Evolutionary conservation across 1,284 basidiomycete genomes (phyloP), one percentile per base, ranked within the genome.

Genomic region (Ceratobasidium sp.): DNA sequence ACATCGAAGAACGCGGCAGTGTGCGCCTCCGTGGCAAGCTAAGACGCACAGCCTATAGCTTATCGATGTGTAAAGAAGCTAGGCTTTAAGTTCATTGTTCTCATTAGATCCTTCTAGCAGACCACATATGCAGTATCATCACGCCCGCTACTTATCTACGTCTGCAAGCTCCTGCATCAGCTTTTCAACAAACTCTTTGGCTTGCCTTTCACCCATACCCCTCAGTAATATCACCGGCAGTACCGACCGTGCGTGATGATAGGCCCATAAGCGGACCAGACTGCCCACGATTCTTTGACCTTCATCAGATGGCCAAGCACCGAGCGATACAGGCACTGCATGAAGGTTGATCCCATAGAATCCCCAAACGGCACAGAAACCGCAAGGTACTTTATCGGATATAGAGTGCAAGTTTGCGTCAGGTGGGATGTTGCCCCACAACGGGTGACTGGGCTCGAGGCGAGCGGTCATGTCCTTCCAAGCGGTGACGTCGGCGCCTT

Each of bases 221-320:
- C 33, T 33, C 4, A 33, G 33, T 33, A 33, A 33, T 33, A 33
- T 33, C 4, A 33, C 33, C 33, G 4, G 33, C 33, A 33, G 33
- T 33, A 33, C 33, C 33, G 33, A 33, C 33, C 33, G 40, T 12
- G 58, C 23, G 10, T 51, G 20, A 42, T 60, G 42, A 12, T 49
- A 63, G 5, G 23, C 12, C 53, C 61, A 64, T 13, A 73, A 18
- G 6, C 71, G 20, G 10, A 44, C 28, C 15, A 73, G 18, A 13
- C 42, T 42, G 10, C 71, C 71, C 23, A 73, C 7, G 3, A 63
- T 63, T 26, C 15, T 23, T 51, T 63, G 58, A 23, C 33, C 40
- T 33, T 73, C 71, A 9, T 73, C 71, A 1, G 42, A 7, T 0
- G 39, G 58, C 71, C 71, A 73, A n/a, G 58, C n/a, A 13, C 71